phyloP scores from a whole-genome alignment of 2,329 filamentous ascomycete genomes.

The Claviceps sp. region DNA sequence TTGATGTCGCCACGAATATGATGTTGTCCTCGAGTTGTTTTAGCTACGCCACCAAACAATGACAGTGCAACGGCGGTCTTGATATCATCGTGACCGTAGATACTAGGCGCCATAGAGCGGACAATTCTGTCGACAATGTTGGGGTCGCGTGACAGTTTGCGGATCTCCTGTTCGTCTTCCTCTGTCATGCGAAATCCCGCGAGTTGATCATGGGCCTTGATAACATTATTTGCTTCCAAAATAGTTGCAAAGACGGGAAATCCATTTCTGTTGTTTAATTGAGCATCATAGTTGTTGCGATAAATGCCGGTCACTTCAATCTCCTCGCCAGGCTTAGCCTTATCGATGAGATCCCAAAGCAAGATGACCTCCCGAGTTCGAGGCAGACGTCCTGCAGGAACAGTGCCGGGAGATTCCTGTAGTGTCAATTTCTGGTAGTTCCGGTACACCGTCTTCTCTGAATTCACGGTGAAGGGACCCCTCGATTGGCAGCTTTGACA shows the following conservation, averaged over 20 bases:
- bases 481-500: conserved; percentile 94
- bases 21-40: conserved; percentile 78
- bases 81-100: conserved; percentile 92
- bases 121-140: conserved; percentile 89
- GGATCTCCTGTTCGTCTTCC: conserved; percentile 85
- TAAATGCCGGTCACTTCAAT: conserved; percentile 96
- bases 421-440: conserved; percentile 98
- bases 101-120: conserved; percentile 87
- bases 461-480: conserved; percentile 89
- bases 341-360: conserved; percentile 93
- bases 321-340: conserved; percentile 92
- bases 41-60: conserved; percentile 87
- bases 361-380: conserved; percentile 90
- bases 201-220: conserved; percentile 94
- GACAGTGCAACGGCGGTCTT: conserved; percentile 94
- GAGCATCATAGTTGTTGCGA: conserved; percentile 94
- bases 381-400: conserved; percentile 87
- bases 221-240: conserved; percentile 89
- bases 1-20: conserved; percentile 96
- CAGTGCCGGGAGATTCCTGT: conserved; percentile 92
- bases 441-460: conserved; percentile 93
- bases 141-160: conserved; percentile 74
- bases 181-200: conserved; percentile 93
- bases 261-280: conserved; percentile 95
- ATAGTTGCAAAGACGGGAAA: conserved; percentile 98